Percentiles rank a stretch among this genome's conserved stretches.
Conservation (phyloP, 345 rosid species). For the Citrus glauca region DNA sequence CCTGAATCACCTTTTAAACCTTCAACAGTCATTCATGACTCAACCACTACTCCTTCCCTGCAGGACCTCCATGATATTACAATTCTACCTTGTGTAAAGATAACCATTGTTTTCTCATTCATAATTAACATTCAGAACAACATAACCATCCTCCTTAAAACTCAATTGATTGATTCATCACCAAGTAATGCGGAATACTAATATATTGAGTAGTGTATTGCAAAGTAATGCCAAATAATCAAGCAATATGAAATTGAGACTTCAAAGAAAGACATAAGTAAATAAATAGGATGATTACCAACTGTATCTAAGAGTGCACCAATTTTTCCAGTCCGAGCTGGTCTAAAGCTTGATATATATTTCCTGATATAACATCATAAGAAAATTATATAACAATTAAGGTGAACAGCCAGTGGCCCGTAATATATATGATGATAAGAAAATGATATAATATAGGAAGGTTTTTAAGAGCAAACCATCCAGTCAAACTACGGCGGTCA, state of each 20-base stretch:
- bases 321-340: slow-evolving; percentile 56
- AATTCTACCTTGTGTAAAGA: background rate
- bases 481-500: slow-evolving; percentile 75
- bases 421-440: background rate
- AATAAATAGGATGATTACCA: slow-evolving; percentile 42
- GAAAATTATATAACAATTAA: background rate
- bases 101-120: background rate
- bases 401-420: slow-evolving; percentile 8
- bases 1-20: background rate
- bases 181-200: slow-evolving; percentile 3
- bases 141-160: background rate
- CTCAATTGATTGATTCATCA: background rate
- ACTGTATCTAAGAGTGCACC: slow-evolving; percentile 64
- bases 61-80: background rate
- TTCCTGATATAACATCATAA: slow-evolving; percentile 48
- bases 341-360: slow-evolving; percentile 87
- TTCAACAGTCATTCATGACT: background rate
- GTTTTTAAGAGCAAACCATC: slow-evolving; percentile 65
- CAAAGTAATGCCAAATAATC: slow-evolving; percentile 6
- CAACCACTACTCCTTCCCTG: background rate
- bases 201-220: background rate
- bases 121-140: background rate
- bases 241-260: background rate
- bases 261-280: background rate
- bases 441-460: background rate